Evolutionary conservation across 2,329 filamentous ascomycete genomes (phyloP), one percentile per base, ranked within the genome.

Genomic region (Mollisia scopiformis): DNA sequence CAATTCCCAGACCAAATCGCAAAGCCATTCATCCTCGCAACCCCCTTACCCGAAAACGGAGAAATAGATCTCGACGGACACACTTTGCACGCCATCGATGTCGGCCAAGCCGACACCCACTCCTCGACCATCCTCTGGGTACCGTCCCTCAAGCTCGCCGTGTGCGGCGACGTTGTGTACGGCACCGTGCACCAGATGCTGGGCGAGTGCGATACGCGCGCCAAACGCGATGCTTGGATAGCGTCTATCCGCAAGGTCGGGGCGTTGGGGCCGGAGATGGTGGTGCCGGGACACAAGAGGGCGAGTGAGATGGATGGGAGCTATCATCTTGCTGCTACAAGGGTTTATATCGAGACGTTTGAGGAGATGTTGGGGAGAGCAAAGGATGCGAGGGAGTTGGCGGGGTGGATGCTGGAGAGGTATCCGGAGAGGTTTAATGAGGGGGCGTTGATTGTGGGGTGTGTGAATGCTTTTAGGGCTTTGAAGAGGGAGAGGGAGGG

Each of bases 161-260:
- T 76, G 1, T 71, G 70, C 0, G 77, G 77, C 1, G 77, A 79
- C 59, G 72, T 74, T 23, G 74, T 77, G 1, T 78, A 78, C 56
- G 75, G 75, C 0, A 66, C 75, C 23, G 69, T 72, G 5, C 73
- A 77, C 49, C 74, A 75, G 63, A 73, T 71, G 62, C 66, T 78
- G 1, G 68, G 62, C 3, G 76, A 78, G 53, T 70, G 72, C 0
- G 73, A 72, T 43, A 78, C 74, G 1, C 58, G 67, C 2, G 66
- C 67, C 1, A 70, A 72, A 56, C 64, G 75, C 0, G 57, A 66
- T 8, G 66, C 70, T 13, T 78, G 76, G 76, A 68, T 77, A 5
- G 33, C 58, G 0, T 68, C 71, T 2, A 61, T 78, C 1, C 71
- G 74, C 23, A 72, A 59, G 16, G 69, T 78, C 14, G 70, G 71